Percentiles rank a stretch among this genome's conserved stretches.
phyloP scores from a whole-genome alignment of 2,329 filamentous ascomycete species.

The Seiridium cupressi region DNA sequence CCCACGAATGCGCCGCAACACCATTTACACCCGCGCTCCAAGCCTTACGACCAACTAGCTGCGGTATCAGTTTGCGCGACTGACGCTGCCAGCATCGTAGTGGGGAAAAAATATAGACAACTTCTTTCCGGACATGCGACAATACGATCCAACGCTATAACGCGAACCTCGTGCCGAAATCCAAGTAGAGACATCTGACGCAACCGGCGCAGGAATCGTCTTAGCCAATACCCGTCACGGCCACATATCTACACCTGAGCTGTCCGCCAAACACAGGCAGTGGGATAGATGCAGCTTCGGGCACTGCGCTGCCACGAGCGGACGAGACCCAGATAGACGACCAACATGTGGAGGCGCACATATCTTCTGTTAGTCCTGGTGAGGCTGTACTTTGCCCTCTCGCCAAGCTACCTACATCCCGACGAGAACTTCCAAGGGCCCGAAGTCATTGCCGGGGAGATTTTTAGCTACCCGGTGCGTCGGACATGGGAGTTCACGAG shows the following conservation, averaged over 20 bases:
- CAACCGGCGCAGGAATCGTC: too few relatives aligned
- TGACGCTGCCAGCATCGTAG: too few relatives aligned
- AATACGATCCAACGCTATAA: not conserved
- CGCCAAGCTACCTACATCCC: conserved; percentile 93
- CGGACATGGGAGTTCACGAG: conserved; percentile 96
- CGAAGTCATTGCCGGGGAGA: conserved; percentile 91
- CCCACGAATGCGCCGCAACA: not conserved
- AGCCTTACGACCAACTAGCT: too few relatives aligned
- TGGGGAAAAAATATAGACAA: too few relatives aligned
- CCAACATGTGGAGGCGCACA: conserved; percentile 81
- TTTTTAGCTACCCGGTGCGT: conserved; percentile 87
- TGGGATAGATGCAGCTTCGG: not conserved
- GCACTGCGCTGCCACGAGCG: not conserved
- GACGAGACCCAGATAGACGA: conserved; percentile 18
- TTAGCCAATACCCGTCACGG: too few relatives aligned
- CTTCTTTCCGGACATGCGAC: not conserved
- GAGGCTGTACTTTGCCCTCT: conserved; percentile 90
- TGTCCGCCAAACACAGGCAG: not conserved
- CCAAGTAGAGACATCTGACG: too few relatives aligned
- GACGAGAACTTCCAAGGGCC: conserved; percentile 99
- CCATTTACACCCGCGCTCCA: not conserved
- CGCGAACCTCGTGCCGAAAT: not conserved
- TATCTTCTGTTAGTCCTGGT: conserved; percentile 84
- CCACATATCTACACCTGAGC: too few relatives aligned
- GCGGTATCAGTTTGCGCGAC: too few relatives aligned